Percentiles rank a stretch among this genome's conserved stretches.
Evolutionary conservation across 176 grass and related monocot species (phyloP).

Genomic region (Hordeum marinum): DNA sequence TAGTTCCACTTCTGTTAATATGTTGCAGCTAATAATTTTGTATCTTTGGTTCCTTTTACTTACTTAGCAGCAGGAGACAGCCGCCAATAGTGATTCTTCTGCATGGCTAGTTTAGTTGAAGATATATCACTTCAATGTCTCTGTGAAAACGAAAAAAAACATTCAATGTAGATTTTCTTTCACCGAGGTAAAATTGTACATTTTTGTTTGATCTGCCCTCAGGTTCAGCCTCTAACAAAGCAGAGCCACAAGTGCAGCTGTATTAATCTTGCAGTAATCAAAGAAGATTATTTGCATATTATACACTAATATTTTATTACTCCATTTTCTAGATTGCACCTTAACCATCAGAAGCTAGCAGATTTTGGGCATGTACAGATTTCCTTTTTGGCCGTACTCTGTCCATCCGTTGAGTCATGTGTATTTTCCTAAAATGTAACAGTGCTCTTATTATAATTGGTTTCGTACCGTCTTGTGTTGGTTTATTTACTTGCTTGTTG

Average conservation of each 20-base stretch:
- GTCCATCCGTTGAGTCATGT: not conserved
- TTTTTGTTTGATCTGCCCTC: not conserved
- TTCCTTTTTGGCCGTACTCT: not conserved
- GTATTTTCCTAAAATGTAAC: not conserved
- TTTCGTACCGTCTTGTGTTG: not conserved
- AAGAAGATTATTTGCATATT: not conserved
- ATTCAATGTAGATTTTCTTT: not conserved
- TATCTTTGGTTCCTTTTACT: not conserved
- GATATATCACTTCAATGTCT: not conserved
- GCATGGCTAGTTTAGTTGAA: not conserved
- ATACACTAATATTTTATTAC: not conserved
- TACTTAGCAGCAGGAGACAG: not conserved
- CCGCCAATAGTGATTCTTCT: not conserved
- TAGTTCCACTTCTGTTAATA: no score
- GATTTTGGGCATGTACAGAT: not conserved
- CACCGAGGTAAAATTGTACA: not conserved
- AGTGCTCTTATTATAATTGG: not conserved
- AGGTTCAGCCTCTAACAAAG: not conserved
- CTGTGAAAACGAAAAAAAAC: not conserved
- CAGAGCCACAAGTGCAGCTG: not conserved
- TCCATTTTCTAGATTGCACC: not conserved
- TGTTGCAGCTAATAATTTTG: not conserved
- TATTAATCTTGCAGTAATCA: not conserved
- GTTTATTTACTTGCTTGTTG: not conserved
- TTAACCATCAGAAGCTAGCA: not conserved